Base-by-base conservation (phyloP, 345 rosid species). In the Trapa bicornis region DNA sequence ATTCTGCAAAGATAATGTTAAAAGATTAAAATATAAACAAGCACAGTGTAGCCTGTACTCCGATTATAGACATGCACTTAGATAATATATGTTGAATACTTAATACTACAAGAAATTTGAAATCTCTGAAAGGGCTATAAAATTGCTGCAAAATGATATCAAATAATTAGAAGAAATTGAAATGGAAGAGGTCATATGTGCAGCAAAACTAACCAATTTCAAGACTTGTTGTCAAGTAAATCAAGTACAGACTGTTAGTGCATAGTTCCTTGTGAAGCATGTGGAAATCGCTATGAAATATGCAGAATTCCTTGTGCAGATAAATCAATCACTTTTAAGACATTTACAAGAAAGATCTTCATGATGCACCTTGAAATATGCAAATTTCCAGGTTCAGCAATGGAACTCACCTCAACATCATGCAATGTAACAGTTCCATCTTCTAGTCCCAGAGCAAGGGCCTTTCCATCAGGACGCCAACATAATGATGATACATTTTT, bases 381-480 rank as follows among this genome's bases (percentile, higher is more conserved):
- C 52, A 52, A 41, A 3, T 67, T 45, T 32, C 15, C 16, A 16
- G 7, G 17, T 35, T 29, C 3, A 41, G 48, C 16, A 32, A 69
- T 5, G 41, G 22, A 42, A 68, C 84, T 72, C 62, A 78, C 96
- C 86, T 92, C 98, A 69, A 92, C 98, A 72, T 92, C 92, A 60
- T 88, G 94, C 79, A 88, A 75, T 0, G 84, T 81, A 80, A 90
- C 77, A 38, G 84, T 85, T 68, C 98, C 97, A 68, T 93, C 94
- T 74, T 90, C 96, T 1, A 86, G 88, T 56, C 98, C 97, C 67
- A 90, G 80, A 56, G 92, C 96, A 69, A 88, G 77, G 12, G 88
- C 96, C 72, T 93, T 90, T 64, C 94, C 94, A 73, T 87, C 96
- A 52, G 92, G 96, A 81, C 87, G 90, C 96, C 96, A 93, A 64